These are phyloP conservation scores for Phycomyces blakesleeanus DNA, from an alignment of 192 early-diverging fungal genomes.

Conservation along the genomic window DNA sequence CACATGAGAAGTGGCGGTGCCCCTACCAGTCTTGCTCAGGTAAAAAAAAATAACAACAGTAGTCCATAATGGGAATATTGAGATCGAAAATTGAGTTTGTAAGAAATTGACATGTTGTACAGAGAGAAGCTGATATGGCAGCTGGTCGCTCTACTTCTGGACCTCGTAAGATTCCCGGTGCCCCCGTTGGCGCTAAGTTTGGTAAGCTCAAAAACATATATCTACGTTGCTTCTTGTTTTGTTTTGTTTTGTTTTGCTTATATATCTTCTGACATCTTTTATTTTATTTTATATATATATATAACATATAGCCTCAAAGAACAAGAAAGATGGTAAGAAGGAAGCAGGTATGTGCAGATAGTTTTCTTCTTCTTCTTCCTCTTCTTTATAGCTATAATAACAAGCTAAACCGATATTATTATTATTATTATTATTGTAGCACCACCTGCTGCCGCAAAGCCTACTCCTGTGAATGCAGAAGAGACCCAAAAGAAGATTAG, in stretches of 20 bases:
- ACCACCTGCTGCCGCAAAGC: not conserved
- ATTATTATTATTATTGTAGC: not conserved
- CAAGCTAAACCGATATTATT: constrained; percentile 14
- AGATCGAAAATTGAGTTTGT: no score
- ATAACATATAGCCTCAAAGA: constrained; percentile 4
- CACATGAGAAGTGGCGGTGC: constrained; percentile 54
- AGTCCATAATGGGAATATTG: no score
- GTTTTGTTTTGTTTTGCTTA: no score
- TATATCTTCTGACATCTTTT: no score
- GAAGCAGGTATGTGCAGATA: constrained; percentile 21
- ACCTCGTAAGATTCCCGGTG: constrained; percentile 13
- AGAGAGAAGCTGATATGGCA: constrained; percentile 14
- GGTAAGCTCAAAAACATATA: no score
- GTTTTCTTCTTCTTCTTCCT: no score
- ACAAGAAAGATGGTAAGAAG: constrained; percentile 45
- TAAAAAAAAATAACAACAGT: not conserved
- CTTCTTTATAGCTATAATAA: no score
- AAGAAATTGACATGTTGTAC: not conserved
- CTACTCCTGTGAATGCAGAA: constrained; percentile 27
- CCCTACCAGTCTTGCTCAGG: constrained; percentile 35
- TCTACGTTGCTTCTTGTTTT: no score
- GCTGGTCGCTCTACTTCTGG: constrained; percentile 5
- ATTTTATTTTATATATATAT: no score
- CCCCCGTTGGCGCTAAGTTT: constrained; percentile 7
- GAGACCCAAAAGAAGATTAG: constrained; percentile 88